Evolutionary conservation across 495 filamentous ascomycete genomes (phyloP).

Genomic region (Rusavskia elegans): DNA sequence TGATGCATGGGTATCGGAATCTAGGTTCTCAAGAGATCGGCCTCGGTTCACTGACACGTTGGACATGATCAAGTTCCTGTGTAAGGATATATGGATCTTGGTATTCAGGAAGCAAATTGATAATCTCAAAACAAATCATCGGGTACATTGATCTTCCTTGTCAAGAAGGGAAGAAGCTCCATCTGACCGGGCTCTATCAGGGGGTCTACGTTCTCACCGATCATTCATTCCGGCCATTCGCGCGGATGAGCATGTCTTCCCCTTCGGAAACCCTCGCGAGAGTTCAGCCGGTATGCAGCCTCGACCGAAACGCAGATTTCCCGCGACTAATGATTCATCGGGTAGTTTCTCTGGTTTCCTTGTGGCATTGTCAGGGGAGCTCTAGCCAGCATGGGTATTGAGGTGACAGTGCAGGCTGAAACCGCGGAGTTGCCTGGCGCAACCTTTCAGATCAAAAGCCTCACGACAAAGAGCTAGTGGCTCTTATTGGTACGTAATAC

Average conservation of each 20-base stretch:
- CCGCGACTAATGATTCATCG: not conserved
- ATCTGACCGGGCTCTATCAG: conserved; percentile 21
- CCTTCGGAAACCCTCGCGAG: conserved; percentile 52
- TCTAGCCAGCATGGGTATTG: conserved; percentile 75
- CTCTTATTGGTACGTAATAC: too few species aligned
- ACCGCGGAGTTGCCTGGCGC: conserved; percentile 70
- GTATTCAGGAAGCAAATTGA: conserved; percentile 95
- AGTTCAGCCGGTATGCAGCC: conserved; percentile 60
- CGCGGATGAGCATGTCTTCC: conserved; percentile 66
- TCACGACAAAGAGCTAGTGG: conserved; percentile 30
- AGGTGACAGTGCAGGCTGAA: conserved; percentile 81
- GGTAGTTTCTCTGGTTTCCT: conserved; percentile 83
- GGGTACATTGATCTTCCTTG: conserved; percentile 32
- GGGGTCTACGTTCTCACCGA: conserved; percentile 95
- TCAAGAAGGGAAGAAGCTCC: not conserved
- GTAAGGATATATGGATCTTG: conserved; percentile 91
- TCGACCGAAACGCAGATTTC: not conserved
- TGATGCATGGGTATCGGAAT: not conserved
- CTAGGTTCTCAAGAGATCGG: conserved; percentile 72
- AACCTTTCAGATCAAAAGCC: conserved; percentile 91
- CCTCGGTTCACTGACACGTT: conserved; percentile 77
- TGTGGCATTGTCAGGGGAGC: conserved; percentile 83
- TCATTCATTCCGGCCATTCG: conserved; percentile 77
- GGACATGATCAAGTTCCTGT: conserved; percentile 92
- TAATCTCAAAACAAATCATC: conserved; percentile 95